These are phyloP conservation scores for Ustilago shanxiensis DNA, from an alignment of 1,284 basidiomycete species.

Conservation along the genomic window DNA sequence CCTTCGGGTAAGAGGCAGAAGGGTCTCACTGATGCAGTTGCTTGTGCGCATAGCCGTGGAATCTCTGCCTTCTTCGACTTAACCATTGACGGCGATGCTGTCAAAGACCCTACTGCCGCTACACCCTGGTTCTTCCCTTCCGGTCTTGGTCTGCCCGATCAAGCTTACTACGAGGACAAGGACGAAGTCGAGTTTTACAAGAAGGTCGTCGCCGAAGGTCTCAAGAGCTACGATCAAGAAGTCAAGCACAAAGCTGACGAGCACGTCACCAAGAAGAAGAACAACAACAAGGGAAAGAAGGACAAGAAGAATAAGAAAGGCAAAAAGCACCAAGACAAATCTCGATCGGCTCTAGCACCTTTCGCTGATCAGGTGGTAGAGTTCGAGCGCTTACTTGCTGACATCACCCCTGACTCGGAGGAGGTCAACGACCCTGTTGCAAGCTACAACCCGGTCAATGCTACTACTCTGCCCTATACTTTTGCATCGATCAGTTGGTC, in stretches of 20 bases:
- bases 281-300: slow-evolving; percentile 75
- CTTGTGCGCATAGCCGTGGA: slow-evolving; percentile 81
- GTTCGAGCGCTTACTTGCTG: slow-evolving; percentile 85
- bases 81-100: slow-evolving; percentile 87
- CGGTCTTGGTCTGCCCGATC: slow-evolving; percentile 86
- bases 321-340: slow-evolving; percentile 70
- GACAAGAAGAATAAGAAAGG: slow-evolving; percentile 73
- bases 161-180: slow-evolving; percentile 92
- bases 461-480: slow-evolving; percentile 75
- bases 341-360: slow-evolving; percentile 72
- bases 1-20: slow-evolving; percentile 69
- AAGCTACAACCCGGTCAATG: slow-evolving; percentile 86
- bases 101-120: slow-evolving; percentile 88
- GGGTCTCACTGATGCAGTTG: slow-evolving; percentile 81
- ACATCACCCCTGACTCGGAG: slow-evolving; percentile 78
- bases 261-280: slow-evolving; percentile 66
- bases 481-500: slow-evolving; percentile 84
- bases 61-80: slow-evolving; percentile 82
- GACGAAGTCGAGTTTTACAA: slow-evolving; percentile 80
- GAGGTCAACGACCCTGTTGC: slow-evolving; percentile 79
- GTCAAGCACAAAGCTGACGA: slow-evolving; percentile 75
- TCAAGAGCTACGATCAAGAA: slow-evolving; percentile 76
- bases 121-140: slow-evolving; percentile 88
- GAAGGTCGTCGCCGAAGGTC: slow-evolving; percentile 78
- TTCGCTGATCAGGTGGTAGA: slow-evolving; percentile 81